A percentile compares a stretch with the other conserved stretches of the same genome.
These are phyloP conservation scores for Fusarium protoensiforme DNA, from an alignment of 2,329 filamentous ascomycete genomes.

Conservation along the genomic window DNA sequence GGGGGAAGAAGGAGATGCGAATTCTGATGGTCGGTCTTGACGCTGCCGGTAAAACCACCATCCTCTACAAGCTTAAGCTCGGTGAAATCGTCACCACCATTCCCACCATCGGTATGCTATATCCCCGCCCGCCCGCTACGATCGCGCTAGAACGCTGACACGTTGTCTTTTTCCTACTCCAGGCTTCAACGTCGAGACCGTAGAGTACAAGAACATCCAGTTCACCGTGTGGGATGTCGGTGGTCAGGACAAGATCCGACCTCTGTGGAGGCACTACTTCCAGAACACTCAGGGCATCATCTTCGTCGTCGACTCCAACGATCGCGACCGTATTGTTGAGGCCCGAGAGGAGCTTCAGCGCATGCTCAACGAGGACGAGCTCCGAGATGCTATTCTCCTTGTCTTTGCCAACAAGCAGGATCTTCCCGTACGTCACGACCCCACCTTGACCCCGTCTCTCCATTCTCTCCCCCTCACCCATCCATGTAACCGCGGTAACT, in stretches of 20 bases:
- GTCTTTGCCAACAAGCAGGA: slow-evolving; percentile 99
- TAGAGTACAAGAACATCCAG: slow-evolving; percentile 99
- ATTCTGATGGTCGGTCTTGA: slow-evolving; percentile 99
- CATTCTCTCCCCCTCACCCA: slow-evolving; percentile 7
- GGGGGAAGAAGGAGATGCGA: slow-evolving; percentile 99
- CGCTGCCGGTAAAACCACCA: slow-evolving; percentile 99
- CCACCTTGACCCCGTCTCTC: slow-evolving; percentile 16
- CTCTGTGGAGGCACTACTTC: slow-evolving; percentile 99
- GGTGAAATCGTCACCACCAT: slow-evolving; percentile 99
- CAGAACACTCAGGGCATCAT: slow-evolving; percentile 99
- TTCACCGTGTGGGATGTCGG: slow-evolving; percentile 99
- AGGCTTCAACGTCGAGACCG: slow-evolving; percentile 99
- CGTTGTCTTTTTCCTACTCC: slow-evolving; percentile 7
- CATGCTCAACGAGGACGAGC: slow-evolving; percentile 99
- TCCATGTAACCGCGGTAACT: slow-evolving; percentile 6
- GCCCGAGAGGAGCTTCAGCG: slow-evolving; percentile 95
- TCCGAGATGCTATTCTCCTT: slow-evolving; percentile 94
- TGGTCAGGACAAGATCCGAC: slow-evolving; percentile 99
- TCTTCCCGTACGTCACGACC: slow-evolving; percentile 79
- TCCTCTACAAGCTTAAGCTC: slow-evolving; percentile 99
- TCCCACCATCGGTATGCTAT: slow-evolving; percentile 85
- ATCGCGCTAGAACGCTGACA: slow-evolving; percentile 35
- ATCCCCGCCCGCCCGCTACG: not conserved
- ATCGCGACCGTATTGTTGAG: slow-evolving; percentile 97
- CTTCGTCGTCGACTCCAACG: slow-evolving; percentile 99